Percentiles rank a stretch among this genome's conserved stretches.
These are phyloP conservation scores for Amphirosellinia nigrospora DNA, from an alignment of 495 filamentous ascomycete species.

Conservation along the genomic window DNA sequence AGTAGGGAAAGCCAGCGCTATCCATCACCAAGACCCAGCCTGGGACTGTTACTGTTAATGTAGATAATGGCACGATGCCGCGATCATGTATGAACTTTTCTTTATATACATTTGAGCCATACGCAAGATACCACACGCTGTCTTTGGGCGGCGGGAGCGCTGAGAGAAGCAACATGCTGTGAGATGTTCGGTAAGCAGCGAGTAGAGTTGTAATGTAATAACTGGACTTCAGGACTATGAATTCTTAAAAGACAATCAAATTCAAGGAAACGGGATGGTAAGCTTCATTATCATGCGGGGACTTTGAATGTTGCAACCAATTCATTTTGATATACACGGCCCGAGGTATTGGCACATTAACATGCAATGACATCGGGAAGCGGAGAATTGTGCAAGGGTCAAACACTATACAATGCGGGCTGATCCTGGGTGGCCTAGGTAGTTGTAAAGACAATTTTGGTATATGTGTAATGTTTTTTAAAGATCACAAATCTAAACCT, in stretches of 20 bases:
- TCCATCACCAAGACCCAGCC: slow-evolving; percentile 16
- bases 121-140: slow-evolving; percentile 20
- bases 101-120: slow-evolving; percentile 19
- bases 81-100: slow-evolving; percentile 16
- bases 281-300: neutral
- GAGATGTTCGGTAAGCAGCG: neutral
- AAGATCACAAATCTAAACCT: neutral
- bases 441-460: neutral
- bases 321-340: neutral
- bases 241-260: neutral
- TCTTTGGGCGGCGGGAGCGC: slow-evolving; percentile 14
- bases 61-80: slow-evolving; percentile 2
- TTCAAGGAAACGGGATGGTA: neutral
- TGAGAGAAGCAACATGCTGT: slow-evolving; percentile 11
- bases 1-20: slow-evolving; percentile 19
- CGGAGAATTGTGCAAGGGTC: neutral
- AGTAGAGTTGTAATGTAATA: neutral
- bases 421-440: neutral
- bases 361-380: neutral
- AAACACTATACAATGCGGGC: neutral
- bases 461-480: neutral
- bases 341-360: neutral
- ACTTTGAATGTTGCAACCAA: neutral
- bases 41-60: slow-evolving; percentile 5
- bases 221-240: neutral